Evolutionary conservation across 2,329 filamentous ascomycete species (phyloP).

Genomic region (Aspergillus glaucus): DNA sequence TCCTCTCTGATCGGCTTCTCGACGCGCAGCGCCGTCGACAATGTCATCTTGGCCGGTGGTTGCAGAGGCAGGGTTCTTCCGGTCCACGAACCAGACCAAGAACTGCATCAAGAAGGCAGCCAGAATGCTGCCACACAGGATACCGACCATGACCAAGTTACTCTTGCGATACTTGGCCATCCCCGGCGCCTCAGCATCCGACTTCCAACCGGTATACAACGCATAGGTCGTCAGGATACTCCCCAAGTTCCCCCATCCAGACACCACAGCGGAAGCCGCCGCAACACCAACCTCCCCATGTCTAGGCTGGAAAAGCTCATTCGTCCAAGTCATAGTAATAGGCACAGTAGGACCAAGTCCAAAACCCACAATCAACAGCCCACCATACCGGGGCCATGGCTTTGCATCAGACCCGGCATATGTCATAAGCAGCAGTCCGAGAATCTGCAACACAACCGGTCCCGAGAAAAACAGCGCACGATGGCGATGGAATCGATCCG

Average conservation of each 20-base stretch:
- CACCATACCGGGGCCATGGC: constrained; percentile 80
- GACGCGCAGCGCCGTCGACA: constrained; percentile 29
- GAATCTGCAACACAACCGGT: constrained; percentile 71
- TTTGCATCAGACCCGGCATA: constrained; percentile 57
- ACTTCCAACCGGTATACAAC: constrained; percentile 79
- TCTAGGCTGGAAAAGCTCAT: constrained; percentile 80
- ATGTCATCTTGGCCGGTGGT: constrained; percentile 6
- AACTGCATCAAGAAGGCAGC: constrained; percentile 60
- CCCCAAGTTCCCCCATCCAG: constrained; percentile 78
- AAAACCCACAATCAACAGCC: constrained; percentile 83
- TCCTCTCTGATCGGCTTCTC: constrained; percentile 31
- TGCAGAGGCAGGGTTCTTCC: background rate
- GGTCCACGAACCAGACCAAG: constrained; percentile 48
- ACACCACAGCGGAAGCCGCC: constrained; percentile 76
- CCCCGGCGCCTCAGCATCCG: constrained; percentile 59
- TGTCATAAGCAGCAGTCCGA: constrained; percentile 71
- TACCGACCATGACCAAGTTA: constrained; percentile 83
- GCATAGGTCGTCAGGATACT: constrained; percentile 85
- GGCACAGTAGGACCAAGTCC: constrained; percentile 85
- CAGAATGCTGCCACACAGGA: constrained; percentile 69
- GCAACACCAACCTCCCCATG: constrained; percentile 89
- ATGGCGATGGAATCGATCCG: constrained; percentile 76
- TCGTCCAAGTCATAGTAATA: constrained; percentile 91
- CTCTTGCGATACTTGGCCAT: constrained; percentile 70
- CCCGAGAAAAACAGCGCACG: constrained; percentile 75